These are phyloP conservation scores for Hypoxylon crocopeplum DNA, from an alignment of 495 filamentous ascomycete species.

Conservation along the genomic window DNA sequence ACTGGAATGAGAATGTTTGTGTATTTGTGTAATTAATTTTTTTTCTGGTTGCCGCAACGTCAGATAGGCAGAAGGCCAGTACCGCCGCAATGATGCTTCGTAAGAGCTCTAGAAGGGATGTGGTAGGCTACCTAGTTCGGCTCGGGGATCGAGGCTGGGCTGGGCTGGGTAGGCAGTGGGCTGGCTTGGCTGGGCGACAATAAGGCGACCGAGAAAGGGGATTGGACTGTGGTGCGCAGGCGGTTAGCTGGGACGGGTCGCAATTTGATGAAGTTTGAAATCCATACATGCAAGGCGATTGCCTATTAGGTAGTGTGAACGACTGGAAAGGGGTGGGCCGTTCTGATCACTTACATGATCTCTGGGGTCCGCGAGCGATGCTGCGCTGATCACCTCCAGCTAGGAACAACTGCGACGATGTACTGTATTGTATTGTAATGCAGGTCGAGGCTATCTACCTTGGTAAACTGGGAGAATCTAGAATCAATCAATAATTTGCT, in stretches of 20 bases:
- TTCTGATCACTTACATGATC: constrained; percentile 34
- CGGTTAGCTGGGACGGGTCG: constrained; percentile 19
- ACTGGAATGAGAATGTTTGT: constrained; percentile 8
- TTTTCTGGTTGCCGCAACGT: background rate
- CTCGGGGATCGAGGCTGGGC: constrained; percentile 25
- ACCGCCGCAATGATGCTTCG: constrained; percentile 33
- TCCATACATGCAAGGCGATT: constrained; percentile 15
- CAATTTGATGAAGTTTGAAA: constrained; percentile 18
- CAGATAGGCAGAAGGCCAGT: constrained; percentile 18
- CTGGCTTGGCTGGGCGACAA: background rate
- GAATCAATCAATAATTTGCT: background rate
- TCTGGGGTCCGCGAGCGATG: constrained; percentile 15
- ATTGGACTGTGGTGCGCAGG: constrained; percentile 21
- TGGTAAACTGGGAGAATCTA: background rate
- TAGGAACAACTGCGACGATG: constrained; percentile 31
- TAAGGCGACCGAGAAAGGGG: constrained; percentile 15
- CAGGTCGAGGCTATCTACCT: constrained; percentile 30
- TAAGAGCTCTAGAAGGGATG: constrained; percentile 17
- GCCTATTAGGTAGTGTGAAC: constrained; percentile 9
- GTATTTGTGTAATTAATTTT: background rate
- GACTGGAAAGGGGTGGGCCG: constrained; percentile 21
- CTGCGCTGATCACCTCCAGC: constrained; percentile 26
- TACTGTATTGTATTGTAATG: too few relatives aligned
- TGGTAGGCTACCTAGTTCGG: constrained; percentile 22
- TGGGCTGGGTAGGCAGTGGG: constrained; percentile 3